Evolutionary conservation across 2,329 filamentous ascomycete genomes (phyloP).

Genomic region (Penicillium olsonii): DNA sequence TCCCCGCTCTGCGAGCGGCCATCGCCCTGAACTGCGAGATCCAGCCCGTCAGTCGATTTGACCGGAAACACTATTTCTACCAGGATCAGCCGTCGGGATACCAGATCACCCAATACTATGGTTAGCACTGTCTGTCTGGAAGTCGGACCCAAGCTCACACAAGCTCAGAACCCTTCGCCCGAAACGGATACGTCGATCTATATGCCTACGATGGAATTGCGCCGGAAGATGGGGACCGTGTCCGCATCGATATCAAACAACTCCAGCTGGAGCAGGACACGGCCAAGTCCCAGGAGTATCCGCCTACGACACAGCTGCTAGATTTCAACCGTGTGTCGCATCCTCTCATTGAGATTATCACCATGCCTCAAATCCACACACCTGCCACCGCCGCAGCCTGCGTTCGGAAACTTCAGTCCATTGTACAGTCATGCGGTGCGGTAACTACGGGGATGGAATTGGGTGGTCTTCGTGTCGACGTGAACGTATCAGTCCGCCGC

Average conservation of each 20-base stretch:
- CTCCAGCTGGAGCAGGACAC: constrained; percentile 98
- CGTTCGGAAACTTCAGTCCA: constrained; percentile 82
- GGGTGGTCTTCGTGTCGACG: constrained; percentile 86
- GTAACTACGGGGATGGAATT: constrained; percentile 92
- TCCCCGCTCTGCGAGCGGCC: constrained; percentile 89
- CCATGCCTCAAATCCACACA: constrained; percentile 81
- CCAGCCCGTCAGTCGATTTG: constrained; percentile 77
- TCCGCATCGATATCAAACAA: constrained; percentile 83
- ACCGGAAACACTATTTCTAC: constrained; percentile 98
- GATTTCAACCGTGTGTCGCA: constrained; percentile 94
- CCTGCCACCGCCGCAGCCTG: constrained; percentile 84
- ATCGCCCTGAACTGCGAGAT: constrained; percentile 79
- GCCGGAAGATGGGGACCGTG: constrained; percentile 67
- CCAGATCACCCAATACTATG: constrained; percentile 96
- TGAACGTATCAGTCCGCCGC: constrained; percentile 85
- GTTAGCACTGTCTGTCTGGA: constrained; percentile 28
- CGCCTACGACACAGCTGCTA: constrained; percentile 72
- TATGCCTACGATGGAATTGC: constrained; percentile 77
- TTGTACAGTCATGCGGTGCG: constrained; percentile 77
- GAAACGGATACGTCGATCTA: constrained; percentile 71
- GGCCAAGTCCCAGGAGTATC: constrained; percentile 83
- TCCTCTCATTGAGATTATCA: constrained; percentile 94
- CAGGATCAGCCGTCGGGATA: constrained; percentile 97
- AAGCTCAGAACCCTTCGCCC: constrained; percentile 59
- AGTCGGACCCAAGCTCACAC: constrained; percentile 7